phyloP scores from a whole-genome alignment of 495 filamentous ascomycete genomes.

The Trichoderma gamsii region DNA sequence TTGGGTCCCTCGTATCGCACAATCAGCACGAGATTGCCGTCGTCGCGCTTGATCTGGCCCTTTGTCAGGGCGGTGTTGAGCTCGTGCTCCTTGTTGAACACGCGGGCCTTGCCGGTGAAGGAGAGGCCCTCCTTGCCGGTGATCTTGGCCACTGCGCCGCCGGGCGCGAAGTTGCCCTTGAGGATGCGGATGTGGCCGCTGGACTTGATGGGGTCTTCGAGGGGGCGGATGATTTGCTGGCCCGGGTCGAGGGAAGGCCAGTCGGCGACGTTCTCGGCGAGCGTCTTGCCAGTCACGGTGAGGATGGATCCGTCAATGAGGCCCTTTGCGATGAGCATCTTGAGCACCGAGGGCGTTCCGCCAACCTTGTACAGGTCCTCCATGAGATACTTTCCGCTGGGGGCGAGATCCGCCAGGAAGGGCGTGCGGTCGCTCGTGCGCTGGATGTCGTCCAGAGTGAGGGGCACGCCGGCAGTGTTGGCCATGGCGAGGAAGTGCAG shows the following conservation, averaged over 20 bases:
- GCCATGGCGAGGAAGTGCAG: conserved; percentile 96
- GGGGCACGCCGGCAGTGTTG: conserved; percentile 72
- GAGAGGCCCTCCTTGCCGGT: conserved; percentile 86
- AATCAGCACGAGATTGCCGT: conserved; percentile 75
- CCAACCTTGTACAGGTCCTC: conserved; percentile 93
- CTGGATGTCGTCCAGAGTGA: conserved; percentile 85
- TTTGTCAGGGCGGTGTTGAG: conserved; percentile 70
- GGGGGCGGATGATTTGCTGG: conserved; percentile 78
- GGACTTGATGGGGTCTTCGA: conserved; percentile 77
- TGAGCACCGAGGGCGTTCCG: conserved; percentile 85
- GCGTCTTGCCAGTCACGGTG: conserved; percentile 88
- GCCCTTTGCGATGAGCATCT: conserved; percentile 76
- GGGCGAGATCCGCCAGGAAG: conserved; percentile 88
- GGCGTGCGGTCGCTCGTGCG: conserved; percentile 84
- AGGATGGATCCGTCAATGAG: conserved; percentile 77
- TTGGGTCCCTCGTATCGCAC: conserved; percentile 95
- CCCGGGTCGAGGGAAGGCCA: conserved; percentile 75
- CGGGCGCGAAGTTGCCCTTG: conserved; percentile 82
- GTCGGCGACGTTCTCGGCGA: conserved; percentile 78
- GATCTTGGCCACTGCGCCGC: conserved; percentile 94
- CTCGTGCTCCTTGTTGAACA: conserved; percentile 85
- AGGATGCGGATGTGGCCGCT: conserved; percentile 89
- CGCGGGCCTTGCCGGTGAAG: conserved; percentile 76
- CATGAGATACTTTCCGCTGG: conserved; percentile 84
- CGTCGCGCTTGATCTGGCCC: conserved; percentile 61